Conservation (phyloP, 1,284 basidiomycete genomes). For the Cutaneotrichosporon sp. region DNA sequence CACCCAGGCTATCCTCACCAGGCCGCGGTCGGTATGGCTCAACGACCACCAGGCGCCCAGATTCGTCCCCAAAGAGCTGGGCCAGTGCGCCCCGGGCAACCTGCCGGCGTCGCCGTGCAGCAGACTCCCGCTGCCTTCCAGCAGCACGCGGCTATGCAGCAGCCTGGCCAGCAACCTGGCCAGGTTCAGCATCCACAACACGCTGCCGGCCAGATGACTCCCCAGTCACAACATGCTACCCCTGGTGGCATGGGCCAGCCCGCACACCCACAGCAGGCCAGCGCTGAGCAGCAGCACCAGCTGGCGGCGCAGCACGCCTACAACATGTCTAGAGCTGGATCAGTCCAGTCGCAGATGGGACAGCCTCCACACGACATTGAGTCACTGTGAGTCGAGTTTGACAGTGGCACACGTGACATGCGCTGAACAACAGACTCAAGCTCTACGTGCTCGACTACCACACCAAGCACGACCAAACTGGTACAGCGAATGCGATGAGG, state of each 20-base stretch:
- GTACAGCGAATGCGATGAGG: constrained; percentile 45
- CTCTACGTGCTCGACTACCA: constrained; percentile 52
- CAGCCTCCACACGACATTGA: constrained; percentile 32
- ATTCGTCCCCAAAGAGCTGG: constrained; percentile 23
- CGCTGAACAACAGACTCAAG: constrained; percentile 39
- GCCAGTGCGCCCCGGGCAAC: constrained; percentile 18
- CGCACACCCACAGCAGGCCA: constrained; percentile 20
- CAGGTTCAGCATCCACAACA: constrained; percentile 29
- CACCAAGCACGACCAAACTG: constrained; percentile 43
- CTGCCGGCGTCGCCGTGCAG: constrained; percentile 12
- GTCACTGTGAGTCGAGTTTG: constrained; percentile 38
- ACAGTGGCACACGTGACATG: background rate
- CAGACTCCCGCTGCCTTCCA: constrained; percentile 18
- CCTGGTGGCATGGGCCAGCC: constrained; percentile 20
- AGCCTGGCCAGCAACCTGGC: constrained; percentile 24
- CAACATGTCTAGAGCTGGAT: constrained; percentile 40
- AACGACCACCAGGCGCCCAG: constrained; percentile 17
- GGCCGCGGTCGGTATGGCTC: constrained; percentile 21
- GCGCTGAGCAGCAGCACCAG: constrained; percentile 19
- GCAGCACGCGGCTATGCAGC: constrained; percentile 7
- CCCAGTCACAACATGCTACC: constrained; percentile 28
- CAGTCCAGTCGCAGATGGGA: constrained; percentile 33
- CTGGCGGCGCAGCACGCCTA: constrained; percentile 28
- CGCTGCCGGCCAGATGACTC: constrained; percentile 17
- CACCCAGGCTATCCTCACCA: constrained; percentile 25